Evolutionary conservation across 495 filamentous ascomycete species (phyloP).

Genomic region (Evansstolkia leycettana): DNA sequence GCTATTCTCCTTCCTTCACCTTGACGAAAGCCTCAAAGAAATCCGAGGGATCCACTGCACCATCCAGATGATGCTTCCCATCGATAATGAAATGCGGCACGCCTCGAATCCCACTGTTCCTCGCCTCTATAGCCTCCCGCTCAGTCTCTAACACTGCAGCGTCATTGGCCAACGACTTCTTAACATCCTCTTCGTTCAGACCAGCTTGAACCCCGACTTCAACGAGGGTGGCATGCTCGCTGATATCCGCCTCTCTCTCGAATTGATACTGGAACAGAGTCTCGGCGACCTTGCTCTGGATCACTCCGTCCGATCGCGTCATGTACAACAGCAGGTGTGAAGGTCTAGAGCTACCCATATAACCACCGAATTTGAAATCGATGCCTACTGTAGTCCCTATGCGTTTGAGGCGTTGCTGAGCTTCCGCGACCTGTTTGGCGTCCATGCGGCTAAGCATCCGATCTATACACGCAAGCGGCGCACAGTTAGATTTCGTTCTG

Average conservation of each 20-base stretch:
- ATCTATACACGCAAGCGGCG: slow-evolving; percentile 4
- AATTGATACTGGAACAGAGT: slow-evolving; percentile 10
- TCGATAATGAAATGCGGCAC: slow-evolving; percentile 11
- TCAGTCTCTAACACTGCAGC: slow-evolving; percentile 3
- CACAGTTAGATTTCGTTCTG: no score
- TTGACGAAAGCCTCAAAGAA: neutral
- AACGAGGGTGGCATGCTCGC: slow-evolving; percentile 4
- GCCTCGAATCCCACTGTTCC: slow-evolving; percentile 4
- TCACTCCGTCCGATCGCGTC: neutral
- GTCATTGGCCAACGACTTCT: slow-evolving; percentile 5
- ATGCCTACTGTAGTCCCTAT: slow-evolving; percentile 6
- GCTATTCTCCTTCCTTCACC: no score
- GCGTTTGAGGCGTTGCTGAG: slow-evolving; percentile 8
- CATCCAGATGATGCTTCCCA: slow-evolving; percentile 1
- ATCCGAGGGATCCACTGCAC: neutral
- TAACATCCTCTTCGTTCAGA: slow-evolving; percentile 2
- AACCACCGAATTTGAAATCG: slow-evolving; percentile 11
- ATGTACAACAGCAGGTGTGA: slow-evolving; percentile 9
- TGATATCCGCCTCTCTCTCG: slow-evolving; percentile 12
- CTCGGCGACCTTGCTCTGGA: slow-evolving; percentile 5
- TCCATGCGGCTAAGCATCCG: slow-evolving; percentile 11
- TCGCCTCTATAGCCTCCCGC: neutral
- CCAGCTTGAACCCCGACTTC: slow-evolving; percentile 5
- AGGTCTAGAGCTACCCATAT: slow-evolving; percentile 9
- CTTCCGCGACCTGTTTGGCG: slow-evolving; percentile 5